Evolutionary conservation across 2,329 filamentous ascomycete genomes (phyloP).

Genomic region (Neofusicoccum ribis): DNA sequence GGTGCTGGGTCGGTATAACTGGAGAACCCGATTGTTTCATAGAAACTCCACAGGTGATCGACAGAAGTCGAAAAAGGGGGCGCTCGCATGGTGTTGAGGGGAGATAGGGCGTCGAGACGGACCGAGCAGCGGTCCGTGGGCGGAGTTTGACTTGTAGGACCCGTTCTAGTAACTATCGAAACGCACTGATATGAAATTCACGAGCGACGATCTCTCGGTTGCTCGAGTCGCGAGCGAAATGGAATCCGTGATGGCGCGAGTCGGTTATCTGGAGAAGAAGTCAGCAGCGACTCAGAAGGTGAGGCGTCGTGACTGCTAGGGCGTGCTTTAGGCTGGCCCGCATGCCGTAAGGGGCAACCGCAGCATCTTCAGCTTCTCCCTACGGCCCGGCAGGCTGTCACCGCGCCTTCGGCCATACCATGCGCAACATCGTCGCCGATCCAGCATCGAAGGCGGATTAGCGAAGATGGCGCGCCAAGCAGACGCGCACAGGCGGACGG

Average conservation of each 20-base stretch:
- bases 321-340: not conserved
- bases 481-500: not conserved
- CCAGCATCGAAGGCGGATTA: not conserved
- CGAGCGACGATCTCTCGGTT: slow-evolving; percentile 3
- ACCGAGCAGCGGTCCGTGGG: no score
- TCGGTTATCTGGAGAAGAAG: not conserved
- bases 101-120: not conserved
- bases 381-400: not conserved
- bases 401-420: not conserved
- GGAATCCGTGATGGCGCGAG: not conserved
- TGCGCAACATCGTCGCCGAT: not conserved
- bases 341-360: not conserved
- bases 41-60: no score
- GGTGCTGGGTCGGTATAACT: no score
- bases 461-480: not conserved
- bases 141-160: not conserved
- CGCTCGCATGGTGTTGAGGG: not conserved
- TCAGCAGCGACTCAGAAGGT: not conserved
- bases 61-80: no score
- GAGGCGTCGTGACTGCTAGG: not conserved
- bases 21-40: no score
- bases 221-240: not conserved
- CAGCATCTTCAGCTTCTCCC: not conserved
- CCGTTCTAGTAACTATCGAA: slow-evolving; percentile 15
- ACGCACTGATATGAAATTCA: slow-evolving; percentile 1